phyloP scores from a whole-genome alignment of 192 early-diverging fungal species.

The Cladochytrium replicatum region DNA sequence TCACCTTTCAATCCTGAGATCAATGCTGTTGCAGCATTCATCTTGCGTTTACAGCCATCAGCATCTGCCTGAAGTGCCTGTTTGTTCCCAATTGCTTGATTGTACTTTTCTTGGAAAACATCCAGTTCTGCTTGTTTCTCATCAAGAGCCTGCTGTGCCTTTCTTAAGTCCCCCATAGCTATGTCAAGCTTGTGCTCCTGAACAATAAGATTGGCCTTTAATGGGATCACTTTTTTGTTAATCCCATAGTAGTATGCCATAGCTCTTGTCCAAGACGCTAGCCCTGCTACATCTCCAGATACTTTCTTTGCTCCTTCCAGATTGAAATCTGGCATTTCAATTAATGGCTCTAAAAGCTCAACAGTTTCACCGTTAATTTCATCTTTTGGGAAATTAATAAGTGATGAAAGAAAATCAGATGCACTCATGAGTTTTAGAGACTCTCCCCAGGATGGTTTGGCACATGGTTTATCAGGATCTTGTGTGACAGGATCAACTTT shows the following conservation, averaged over 20 bases:
- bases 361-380: slow-evolving; percentile 59
- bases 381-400: slow-evolving; percentile 50
- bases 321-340: slow-evolving; percentile 59
- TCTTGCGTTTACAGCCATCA: slow-evolving; percentile 52
- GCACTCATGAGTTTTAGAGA: slow-evolving; percentile 52
- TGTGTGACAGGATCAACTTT: slow-evolving; percentile 40
- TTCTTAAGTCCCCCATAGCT: slow-evolving; percentile 47
- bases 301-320: slow-evolving; percentile 61
- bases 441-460: slow-evolving; percentile 51
- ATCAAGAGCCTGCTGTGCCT: slow-evolving; percentile 45
- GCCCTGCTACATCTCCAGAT: slow-evolving; percentile 54
- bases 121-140: slow-evolving; percentile 59
- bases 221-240: slow-evolving; percentile 57
- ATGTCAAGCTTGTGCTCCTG: slow-evolving; percentile 47
- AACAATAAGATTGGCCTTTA: slow-evolving; percentile 56
- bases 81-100: slow-evolving; percentile 45
- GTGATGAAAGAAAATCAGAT: slow-evolving; percentile 46
- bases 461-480: slow-evolving; percentile 51
- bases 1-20: slow-evolving; percentile 53
- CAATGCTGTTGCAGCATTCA: slow-evolving; percentile 51
- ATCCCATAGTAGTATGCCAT: slow-evolving; percentile 52
- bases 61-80: slow-evolving; percentile 53
- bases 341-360: slow-evolving; percentile 44
- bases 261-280: slow-evolving; percentile 50
- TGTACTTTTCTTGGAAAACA: slow-evolving; percentile 53